A percentile compares a stretch with the other conserved stretches of the same genome.
These are phyloP conservation scores for Corylus heterophylla DNA, from an alignment of 306 rosid genomes.

Conservation along the genomic window DNA sequence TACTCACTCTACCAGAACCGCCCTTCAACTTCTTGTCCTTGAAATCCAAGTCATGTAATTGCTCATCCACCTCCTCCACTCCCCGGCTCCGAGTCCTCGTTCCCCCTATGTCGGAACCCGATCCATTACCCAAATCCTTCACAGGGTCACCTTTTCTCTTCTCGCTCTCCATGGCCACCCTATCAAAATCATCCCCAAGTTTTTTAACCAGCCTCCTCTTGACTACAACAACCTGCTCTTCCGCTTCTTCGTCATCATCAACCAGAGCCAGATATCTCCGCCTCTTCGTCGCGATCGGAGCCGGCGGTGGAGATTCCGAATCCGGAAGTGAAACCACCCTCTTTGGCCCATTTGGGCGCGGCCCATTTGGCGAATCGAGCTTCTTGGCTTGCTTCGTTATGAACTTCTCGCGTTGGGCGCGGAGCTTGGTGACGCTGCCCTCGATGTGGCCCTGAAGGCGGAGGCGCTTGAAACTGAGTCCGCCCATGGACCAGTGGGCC, in stretches of 20 bases:
- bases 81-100: slow-evolving; percentile 32
- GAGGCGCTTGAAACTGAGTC: slow-evolving; percentile 70
- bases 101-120: slow-evolving; percentile 18
- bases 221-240: slow-evolving; percentile 17
- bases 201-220: slow-evolving; percentile 71
- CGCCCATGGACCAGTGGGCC: slow-evolving; percentile 99
- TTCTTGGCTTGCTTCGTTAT: slow-evolving; percentile 26
- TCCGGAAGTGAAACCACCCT: not conserved
- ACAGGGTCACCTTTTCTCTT: not conserved
- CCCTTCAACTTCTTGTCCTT: slow-evolving; percentile 33
- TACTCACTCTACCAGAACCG: slow-evolving; percentile 22
- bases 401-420: slow-evolving; percentile 43
- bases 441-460: slow-evolving; percentile 82
- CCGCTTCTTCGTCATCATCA: slow-evolving; percentile 35
- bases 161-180: slow-evolving; percentile 52
- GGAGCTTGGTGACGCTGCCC: slow-evolving; percentile 67
- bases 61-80: slow-evolving; percentile 37
- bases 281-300: slow-evolving; percentile 54
- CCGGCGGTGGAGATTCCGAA: slow-evolving; percentile 65
- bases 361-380: not conserved
- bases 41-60: slow-evolving; percentile 13
- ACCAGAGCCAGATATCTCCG: slow-evolving; percentile 40
- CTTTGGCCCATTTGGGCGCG: not conserved
- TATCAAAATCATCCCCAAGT: slow-evolving; percentile 78
- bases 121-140: slow-evolving; percentile 3